Base-by-base conservation (phyloP, 208 protist species). In the Endotrypanum monterogeii region DNA sequence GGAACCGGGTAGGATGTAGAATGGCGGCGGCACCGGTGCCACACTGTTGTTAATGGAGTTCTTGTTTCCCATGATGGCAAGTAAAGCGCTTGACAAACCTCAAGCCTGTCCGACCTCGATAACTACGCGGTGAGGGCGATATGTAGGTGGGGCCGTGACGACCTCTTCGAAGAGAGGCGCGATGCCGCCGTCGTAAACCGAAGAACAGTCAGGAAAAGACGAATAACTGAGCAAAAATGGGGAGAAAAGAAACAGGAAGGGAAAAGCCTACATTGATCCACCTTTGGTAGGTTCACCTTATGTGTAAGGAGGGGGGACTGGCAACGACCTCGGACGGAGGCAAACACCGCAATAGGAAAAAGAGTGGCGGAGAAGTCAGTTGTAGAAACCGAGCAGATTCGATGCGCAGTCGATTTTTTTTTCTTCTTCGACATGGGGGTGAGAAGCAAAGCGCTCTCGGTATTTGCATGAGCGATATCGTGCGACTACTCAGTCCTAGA, bases 61-160 rank as follows among this genome's bases (percentile, higher is more conserved):
- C 37, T 67, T 80, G 57, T 72, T 76, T 8, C 70, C 76, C 76
- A 80, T 80, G 32, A 28, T 65, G 37, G 37, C 20, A 18, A 16
- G 60, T 46, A 2, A 35, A 65, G 3, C 58, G 44, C 35, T 23
- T 32, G n/a, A 20, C n/a, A n/a, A 14, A 48, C 44, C 44, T 1
- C 44, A 48, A 48, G 44, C 44, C 44, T 48, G 44, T 18, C 54
- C n/a, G 35, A n/a, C 28, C 6, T 46, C 37, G 28, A 30, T 18
- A 52, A 37, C 28, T 48, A 52, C 12, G 63, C 41, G 44, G 63
- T 14, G 51, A 54, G 44, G 39, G n/a, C 12, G 6, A 48, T 28
- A 65, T 28, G 35, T 30, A 65, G 20, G 23, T 6, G 46, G 12
- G 37, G 28, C 37, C 4, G 11, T 7, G 60, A 20, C 16, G 37